These are phyloP conservation scores for Colletotrichum tabaci DNA, from an alignment of 2,329 filamentous ascomycete species.

Conservation along the genomic window DNA sequence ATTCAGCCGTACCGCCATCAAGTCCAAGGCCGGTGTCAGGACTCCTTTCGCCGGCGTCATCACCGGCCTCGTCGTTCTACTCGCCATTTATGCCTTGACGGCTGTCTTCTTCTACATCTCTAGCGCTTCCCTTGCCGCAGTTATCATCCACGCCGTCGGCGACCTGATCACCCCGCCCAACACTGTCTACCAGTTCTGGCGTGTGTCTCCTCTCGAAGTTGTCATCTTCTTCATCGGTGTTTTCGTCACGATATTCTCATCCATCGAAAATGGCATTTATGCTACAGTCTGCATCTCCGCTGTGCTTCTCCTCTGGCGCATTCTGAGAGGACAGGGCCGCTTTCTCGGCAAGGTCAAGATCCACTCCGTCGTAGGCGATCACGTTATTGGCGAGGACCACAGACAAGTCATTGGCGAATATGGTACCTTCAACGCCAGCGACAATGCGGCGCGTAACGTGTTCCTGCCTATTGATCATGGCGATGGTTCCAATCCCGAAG, in stretches of 20 bases:
- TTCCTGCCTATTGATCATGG: constrained; percentile 89
- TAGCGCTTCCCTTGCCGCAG: constrained; percentile 82
- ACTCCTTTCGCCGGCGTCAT: constrained; percentile 93
- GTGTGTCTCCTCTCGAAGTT: constrained; percentile 90
- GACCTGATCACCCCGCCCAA: constrained; percentile 94
- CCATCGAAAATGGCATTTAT: constrained; percentile 95
- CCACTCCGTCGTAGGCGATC: constrained; percentile 86
- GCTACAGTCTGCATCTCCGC: constrained; percentile 84
- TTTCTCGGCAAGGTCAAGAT: constrained; percentile 89
- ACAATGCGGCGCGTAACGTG: constrained; percentile 76
- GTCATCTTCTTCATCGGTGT: constrained; percentile 95
- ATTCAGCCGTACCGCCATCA: constrained; percentile 96
- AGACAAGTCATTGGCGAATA: constrained; percentile 65
- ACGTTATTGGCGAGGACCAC: constrained; percentile 75
- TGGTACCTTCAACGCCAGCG: constrained; percentile 66
- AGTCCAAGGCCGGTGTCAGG: constrained; percentile 94
- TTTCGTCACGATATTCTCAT: constrained; percentile 87
- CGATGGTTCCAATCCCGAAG: constrained; percentile 91
- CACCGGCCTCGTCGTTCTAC: constrained; percentile 85
- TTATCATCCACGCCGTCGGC: constrained; percentile 96
- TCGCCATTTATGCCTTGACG: constrained; percentile 91
- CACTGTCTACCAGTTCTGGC: constrained; percentile 95
- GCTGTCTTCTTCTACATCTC: constrained; percentile 96
- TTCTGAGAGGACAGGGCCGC: constrained; percentile 84
- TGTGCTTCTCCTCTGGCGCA: constrained; percentile 84